Percentiles rank a stretch among this genome's conserved stretches.
Conservation (phyloP, 352 stramenopile genomes). For the Phytophthora ohioensis region DNA sequence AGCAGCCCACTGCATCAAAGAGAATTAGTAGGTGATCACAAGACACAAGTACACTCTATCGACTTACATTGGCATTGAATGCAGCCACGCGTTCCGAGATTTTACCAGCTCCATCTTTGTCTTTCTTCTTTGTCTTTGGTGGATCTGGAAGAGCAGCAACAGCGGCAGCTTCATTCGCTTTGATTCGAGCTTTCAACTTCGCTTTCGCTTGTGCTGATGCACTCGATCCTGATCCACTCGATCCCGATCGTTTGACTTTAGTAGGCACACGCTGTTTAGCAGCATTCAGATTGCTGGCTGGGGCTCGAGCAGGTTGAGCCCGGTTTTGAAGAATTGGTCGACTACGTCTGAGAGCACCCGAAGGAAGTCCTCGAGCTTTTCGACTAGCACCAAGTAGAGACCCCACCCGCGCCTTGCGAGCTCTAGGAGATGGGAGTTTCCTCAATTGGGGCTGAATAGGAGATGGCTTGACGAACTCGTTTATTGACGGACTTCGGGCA, state of each 20-base stretch:
- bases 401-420: slow-evolving; percentile 16
- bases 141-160: slow-evolving; percentile 37
- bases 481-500: not conserved
- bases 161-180: slow-evolving; percentile 26
- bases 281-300: slow-evolving; percentile 7
- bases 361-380: slow-evolving; percentile 25
- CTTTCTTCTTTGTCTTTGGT: slow-evolving; percentile 10
- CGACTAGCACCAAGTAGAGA: slow-evolving; percentile 29
- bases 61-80: slow-evolving; percentile 64
- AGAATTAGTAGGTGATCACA: slow-evolving; percentile 1
- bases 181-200: slow-evolving; percentile 26
- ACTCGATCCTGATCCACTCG: not conserved
- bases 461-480: slow-evolving; percentile 14
- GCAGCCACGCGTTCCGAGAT: slow-evolving; percentile 55
- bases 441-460: not conserved
- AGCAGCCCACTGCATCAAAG: slow-evolving; percentile 46
- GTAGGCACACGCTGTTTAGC: slow-evolving; percentile 21
- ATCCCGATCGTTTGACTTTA: slow-evolving; percentile 6
- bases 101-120: slow-evolving; percentile 1
- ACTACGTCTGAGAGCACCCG: slow-evolving; percentile 16
- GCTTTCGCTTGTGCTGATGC: slow-evolving; percentile 17
- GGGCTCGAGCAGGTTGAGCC: slow-evolving; percentile 22
- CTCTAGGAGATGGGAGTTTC: slow-evolving; percentile 8
- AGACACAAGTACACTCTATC: not conserved
- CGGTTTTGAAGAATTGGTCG: slow-evolving; percentile 22